A percentile compares a stretch with the other conserved stretches of the same genome.
Conservation (phyloP, 768 basidiomycete species). For the Chalciporus piperatus region DNA sequence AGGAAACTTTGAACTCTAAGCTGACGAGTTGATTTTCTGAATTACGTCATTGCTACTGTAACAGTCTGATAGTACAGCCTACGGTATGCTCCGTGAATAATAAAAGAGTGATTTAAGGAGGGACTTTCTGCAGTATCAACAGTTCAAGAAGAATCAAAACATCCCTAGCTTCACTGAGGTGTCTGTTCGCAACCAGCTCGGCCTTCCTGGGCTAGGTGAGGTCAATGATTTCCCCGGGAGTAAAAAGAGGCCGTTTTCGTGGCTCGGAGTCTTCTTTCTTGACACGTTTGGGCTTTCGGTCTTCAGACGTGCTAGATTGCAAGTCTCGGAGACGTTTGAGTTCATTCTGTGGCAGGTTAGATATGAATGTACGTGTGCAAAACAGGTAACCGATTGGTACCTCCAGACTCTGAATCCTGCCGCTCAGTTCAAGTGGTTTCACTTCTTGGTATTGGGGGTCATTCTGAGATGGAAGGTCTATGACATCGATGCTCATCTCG, state of each 20-base stretch:
- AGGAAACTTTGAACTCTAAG: too few relatives aligned
- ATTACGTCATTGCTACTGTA: too few relatives aligned
- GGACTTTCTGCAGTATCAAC: too few relatives aligned
- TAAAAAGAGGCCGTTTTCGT: neutral
- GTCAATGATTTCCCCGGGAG: slow-evolving; percentile 13
- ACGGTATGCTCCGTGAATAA: too few relatives aligned
- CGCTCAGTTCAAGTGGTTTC: neutral
- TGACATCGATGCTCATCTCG: neutral
- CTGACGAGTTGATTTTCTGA: too few relatives aligned
- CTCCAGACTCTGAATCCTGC: slow-evolving; percentile 7
- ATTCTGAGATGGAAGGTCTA: neutral
- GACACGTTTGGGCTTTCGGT: slow-evolving; percentile 15
- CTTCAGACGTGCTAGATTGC: neutral
- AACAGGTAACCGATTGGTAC: neutral
- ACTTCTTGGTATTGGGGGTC: neutral
- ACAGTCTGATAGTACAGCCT: too few relatives aligned
- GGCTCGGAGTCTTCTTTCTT: slow-evolving; percentile 7
- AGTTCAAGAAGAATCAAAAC: too few relatives aligned
- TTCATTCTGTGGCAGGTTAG: slow-evolving; percentile 2
- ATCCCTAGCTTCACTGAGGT: neutral
- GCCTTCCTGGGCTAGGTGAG: slow-evolving; percentile 12
- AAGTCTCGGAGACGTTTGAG: slow-evolving; percentile 14
- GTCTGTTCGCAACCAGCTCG: neutral
- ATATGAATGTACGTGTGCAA: neutral
- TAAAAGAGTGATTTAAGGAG: too few relatives aligned